Evolutionary conservation across 164 flowering plant species (phyloP).

Genomic region (Nymphaea thermarum): DNA sequence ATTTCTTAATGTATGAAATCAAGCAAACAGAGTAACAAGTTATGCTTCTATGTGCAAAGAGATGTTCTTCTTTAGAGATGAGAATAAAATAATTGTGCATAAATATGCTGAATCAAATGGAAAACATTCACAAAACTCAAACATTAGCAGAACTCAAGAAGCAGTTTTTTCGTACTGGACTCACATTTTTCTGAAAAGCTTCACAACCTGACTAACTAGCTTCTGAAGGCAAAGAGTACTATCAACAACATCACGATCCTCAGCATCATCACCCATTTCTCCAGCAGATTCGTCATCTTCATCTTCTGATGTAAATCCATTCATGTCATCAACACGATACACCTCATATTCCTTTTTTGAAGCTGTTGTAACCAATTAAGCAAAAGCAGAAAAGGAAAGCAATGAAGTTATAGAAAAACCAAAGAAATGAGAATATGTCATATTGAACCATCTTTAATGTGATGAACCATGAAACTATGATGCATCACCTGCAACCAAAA

Average conservation of each 20-base stretch:
- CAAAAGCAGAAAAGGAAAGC: background rate
- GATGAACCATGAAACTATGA: background rate
- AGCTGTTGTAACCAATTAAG: slow-evolving; percentile 9
- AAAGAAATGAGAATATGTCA: too few species aligned
- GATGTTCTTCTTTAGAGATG: too few species aligned
- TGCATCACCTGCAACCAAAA: slow-evolving; percentile 83
- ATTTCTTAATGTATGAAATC: too few species aligned
- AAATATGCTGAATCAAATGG: too few species aligned
- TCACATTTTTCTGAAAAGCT: too few species aligned
- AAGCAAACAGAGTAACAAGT: too few species aligned
- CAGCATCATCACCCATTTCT: slow-evolving; percentile 82
- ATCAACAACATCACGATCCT: slow-evolving; percentile 89
- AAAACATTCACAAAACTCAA: too few species aligned
- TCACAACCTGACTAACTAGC: slow-evolving; percentile 72
- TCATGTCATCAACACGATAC: slow-evolving; percentile 75
- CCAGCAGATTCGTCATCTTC: slow-evolving; percentile 66
- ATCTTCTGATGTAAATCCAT: slow-evolving; percentile 75
- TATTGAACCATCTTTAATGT: too few species aligned
- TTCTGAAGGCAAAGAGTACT: slow-evolving; percentile 56
- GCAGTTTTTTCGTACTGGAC: too few species aligned
- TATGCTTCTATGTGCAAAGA: too few species aligned
- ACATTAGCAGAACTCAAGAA: too few species aligned
- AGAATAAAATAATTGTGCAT: too few species aligned
- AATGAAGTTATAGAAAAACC: background rate
- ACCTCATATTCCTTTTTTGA: slow-evolving; percentile 67